Base-by-base conservation (phyloP, 2,329 filamentous ascomycete species). In the Chaetomium sp. region DNA sequence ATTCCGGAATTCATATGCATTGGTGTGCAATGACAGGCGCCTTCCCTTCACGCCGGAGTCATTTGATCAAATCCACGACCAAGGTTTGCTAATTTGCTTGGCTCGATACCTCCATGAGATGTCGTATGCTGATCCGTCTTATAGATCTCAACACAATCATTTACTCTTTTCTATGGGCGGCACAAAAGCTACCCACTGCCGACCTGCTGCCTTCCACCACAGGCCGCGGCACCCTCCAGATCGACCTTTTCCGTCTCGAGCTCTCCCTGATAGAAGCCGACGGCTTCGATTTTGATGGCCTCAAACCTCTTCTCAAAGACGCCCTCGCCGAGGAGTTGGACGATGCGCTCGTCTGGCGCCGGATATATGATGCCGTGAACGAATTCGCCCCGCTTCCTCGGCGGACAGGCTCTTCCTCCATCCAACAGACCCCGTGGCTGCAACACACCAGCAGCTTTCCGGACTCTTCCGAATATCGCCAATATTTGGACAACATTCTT, bases 241-340 rank as follows among this genome's bases (percentile, higher is more conserved):
- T 41, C 49, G 49, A 58, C 33, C 49, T 58, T 6, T 36, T 44
- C 8, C 52, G 37, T 11, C 56, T 57, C 14, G 47, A 40, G 9
- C 36, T 41, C 36, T 32, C 47, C 2, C 36, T 49, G 8, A 27
- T 27, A 27, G 36, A 49, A 8, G 40, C 47, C 9, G 36, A 49
- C 44, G 49, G 55, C 52, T 50, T 53, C 45, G 41, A 55, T 45
- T 36, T 58, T 49, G 49, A 55, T 53, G 43, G 49, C 32, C 53
- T 58, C 53, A 58, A 53, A 36, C 49, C 56, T 51, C 49, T 58
- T 49, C 53, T 58, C 6, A 55, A 53, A 2, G 10, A 37, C 42
- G 56, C 43, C 3, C 12, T 55, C 19, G 40, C 44, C 14, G 49
- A 46, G 49, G 7, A 53, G 49, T 27, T 41, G 41, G 41, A 54